Evolutionary conservation across 306 rosid genomes (phyloP).

Genomic region (Sindora glabra): DNA sequence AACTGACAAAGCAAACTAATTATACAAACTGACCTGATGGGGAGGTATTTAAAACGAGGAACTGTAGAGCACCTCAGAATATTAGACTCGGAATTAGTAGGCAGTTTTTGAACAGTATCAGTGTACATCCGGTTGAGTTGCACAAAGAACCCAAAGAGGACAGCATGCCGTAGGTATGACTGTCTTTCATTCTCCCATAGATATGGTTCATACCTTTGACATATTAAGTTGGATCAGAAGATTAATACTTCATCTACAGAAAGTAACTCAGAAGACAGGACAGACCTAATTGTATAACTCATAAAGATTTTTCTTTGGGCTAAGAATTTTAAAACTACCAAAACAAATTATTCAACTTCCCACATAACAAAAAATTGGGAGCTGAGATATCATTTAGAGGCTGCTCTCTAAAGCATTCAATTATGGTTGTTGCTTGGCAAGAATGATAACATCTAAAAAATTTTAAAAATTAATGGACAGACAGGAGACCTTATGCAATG

Average conservation of each 20-base stretch:
- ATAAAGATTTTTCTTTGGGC: neutral
- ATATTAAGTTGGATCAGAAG: neutral
- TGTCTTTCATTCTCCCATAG: conserved; percentile 98
- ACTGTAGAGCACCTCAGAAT: conserved; percentile 90
- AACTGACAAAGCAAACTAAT: neutral
- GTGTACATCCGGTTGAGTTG: conserved; percentile 90
- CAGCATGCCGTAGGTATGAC: conserved; percentile 87
- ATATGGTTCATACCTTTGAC: conserved; percentile 79
- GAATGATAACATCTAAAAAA: neutral
- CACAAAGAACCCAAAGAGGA: conserved; percentile 95
- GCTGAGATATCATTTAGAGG: neutral
- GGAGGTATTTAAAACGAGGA: conserved; percentile 97
- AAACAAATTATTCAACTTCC: neutral
- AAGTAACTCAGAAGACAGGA: neutral
- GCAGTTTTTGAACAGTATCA: conserved; percentile 85
- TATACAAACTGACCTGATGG: conserved; percentile 72
- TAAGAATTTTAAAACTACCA: neutral
- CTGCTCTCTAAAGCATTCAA: neutral
- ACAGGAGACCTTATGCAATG: neutral
- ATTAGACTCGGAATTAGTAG: conserved; percentile 94
- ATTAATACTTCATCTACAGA: conserved; percentile 10
- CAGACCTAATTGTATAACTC: no score
- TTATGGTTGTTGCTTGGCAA: neutral
- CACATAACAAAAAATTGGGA: neutral
- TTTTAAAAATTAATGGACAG: neutral